Conservation (phyloP, 768 basidiomycete species). For the Boletus rex-veris region DNA sequence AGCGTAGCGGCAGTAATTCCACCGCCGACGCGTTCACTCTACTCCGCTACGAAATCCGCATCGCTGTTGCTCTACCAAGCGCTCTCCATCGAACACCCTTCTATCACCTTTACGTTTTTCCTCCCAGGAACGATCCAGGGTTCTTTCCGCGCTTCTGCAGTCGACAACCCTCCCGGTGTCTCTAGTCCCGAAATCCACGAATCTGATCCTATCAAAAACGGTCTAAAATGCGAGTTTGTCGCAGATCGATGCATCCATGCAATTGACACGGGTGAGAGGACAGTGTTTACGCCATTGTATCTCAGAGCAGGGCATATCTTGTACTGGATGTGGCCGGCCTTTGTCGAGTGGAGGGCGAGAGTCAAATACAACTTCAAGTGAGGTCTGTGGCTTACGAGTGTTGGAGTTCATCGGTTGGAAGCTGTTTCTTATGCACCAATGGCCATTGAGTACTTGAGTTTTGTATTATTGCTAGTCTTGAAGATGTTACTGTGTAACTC, state of each 20-base stretch:
- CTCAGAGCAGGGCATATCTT: conserved; percentile 49
- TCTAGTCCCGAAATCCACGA: conserved; percentile 37
- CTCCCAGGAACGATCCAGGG: conserved; percentile 74
- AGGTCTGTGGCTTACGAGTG: not conserved
- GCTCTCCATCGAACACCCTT: conserved; percentile 76
- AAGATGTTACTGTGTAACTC: not conserved
- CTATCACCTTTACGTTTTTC: conserved; percentile 57
- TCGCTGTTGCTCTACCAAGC: conserved; percentile 74
- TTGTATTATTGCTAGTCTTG: not conserved
- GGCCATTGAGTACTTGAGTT: not conserved
- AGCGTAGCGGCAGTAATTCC: conserved; percentile 77
- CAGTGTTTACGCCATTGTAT: conserved; percentile 53
- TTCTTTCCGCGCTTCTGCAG: conserved; percentile 74
- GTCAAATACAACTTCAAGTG: conserved; percentile 60
- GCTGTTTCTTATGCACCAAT: not conserved
- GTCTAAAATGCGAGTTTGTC: conserved; percentile 57
- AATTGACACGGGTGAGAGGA: conserved; percentile 54
- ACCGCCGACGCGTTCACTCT: conserved; percentile 81
- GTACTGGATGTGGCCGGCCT: conserved; percentile 62
- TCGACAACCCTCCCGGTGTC: conserved; percentile 45
- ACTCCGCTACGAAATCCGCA: conserved; percentile 80
- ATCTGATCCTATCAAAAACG: conserved; percentile 52
- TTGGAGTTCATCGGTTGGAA: not conserved
- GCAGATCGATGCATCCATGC: conserved; percentile 58
- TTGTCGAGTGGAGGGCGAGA: conserved; percentile 55